Evolutionary conservation across 257 asterid species (phyloP), one percentile per base, ranked within the genome.

Genomic region (Solanum stenotomum): DNA sequence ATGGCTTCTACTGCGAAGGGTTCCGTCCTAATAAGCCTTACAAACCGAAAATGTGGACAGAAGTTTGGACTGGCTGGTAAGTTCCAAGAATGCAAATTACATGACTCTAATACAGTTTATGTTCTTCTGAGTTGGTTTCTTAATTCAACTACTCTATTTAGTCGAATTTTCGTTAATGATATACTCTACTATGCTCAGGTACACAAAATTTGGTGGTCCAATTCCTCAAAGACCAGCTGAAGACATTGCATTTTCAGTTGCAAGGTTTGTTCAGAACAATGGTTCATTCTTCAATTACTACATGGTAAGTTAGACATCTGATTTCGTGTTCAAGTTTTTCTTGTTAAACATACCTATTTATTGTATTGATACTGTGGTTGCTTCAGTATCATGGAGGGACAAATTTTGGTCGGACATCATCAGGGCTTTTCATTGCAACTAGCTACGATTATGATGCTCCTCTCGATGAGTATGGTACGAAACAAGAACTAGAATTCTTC

Each of bases 361-460:
- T 12, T 65, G 7, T 15, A 27, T 63, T 81, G 70, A 63, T 90
- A 38, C n/a, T 89, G 40, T 42, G 65, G 38, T 13, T 83, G 90
- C 72, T 72, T 10, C 91, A 96, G 99, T 96, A 95, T 87, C 99
- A 96, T 25, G 99, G 98, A 68, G 99, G 98, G 76, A 96, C 99
- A 13, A 96, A 96, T 88, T 94, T 96, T 84, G 99, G 98, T 44
- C 91, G 98, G 82, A 91, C 93, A 72, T 91, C 96, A 59, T 90
- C 98, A 84, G 99, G 99, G 71, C 98, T 93, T 87, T 96, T 96
- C 74, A 87, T 96, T 23, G 92, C 99, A 87, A 94, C 99, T 56
- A 95, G 96, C 95, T 96, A 96, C 14, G 98, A 95, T 59, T 96
- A 94, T 81, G 99, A 96, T 90, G 98, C 98, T 90, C 99, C 98